These are phyloP conservation scores for Otatea glauca DNA, from an alignment of 176 grass and related monocot genomes.

Conservation along the genomic window DNA sequence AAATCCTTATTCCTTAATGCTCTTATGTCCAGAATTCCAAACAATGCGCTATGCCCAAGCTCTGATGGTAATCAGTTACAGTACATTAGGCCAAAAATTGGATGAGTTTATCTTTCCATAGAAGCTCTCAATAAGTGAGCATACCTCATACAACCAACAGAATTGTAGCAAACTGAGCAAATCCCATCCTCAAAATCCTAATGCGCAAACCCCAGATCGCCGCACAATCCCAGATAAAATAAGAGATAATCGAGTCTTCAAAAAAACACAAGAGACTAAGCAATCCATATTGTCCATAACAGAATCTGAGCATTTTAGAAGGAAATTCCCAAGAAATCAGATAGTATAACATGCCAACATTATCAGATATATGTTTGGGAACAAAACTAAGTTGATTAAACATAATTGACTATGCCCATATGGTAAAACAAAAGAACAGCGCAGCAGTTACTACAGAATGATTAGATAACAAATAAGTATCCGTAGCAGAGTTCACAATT, in stretches of 20 bases:
- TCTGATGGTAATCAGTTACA: conserved; percentile 72
- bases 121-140: conserved; percentile 62
- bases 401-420: background rate
- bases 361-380: background rate
- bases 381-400: background rate
- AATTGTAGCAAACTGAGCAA: conserved; percentile 57
- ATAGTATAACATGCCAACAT: conserved; percentile 1
- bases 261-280: conserved; percentile 50
- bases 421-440: background rate
- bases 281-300: conserved; percentile 40
- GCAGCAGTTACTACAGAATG: conserved; percentile 6
- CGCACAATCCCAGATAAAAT: conserved; percentile 67
- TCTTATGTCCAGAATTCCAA: conserved; percentile 71
- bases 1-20: conserved; percentile 49
- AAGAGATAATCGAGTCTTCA: conserved; percentile 64
- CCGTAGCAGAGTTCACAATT: no score
- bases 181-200: conserved; percentile 79
- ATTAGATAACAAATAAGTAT: background rate
- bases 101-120: conserved; percentile 59
- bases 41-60: conserved; percentile 63
- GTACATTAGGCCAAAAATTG: conserved; percentile 56
- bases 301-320: conserved; percentile 32
- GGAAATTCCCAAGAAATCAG: conserved; percentile 17
- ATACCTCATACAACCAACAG: conserved; percentile 75
- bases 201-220: conserved; percentile 66